phyloP scores from a whole-genome alignment of 345 rosid species.

The Combretum micranthum region DNA sequence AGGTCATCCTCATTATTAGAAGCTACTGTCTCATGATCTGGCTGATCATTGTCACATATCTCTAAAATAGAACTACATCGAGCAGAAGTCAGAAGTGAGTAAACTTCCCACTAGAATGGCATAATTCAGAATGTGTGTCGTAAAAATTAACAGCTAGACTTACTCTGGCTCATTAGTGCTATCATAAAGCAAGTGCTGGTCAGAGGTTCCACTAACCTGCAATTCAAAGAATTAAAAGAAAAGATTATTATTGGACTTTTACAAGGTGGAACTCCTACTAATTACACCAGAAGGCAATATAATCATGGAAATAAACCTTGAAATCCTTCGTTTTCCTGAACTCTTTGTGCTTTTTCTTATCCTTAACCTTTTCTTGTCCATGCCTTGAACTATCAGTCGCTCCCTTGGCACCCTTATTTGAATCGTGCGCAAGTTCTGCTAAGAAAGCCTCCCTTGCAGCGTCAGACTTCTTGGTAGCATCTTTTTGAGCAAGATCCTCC shows the following conservation, averaged over 20 bases:
- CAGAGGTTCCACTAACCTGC: slow-evolving; percentile 45
- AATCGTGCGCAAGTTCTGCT: slow-evolving; percentile 89
- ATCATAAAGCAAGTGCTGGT: slow-evolving; percentile 33
- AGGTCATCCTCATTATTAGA: slow-evolving; percentile 35
- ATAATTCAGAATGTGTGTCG: neutral
- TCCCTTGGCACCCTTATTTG: slow-evolving; percentile 57
- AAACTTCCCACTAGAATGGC: too few species aligned
- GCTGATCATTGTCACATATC: slow-evolving; percentile 44
- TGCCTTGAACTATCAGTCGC: slow-evolving; percentile 51
- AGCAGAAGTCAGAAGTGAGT: slow-evolving; percentile 5
- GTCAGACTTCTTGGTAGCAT: slow-evolving; percentile 94
- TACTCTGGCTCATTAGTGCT: slow-evolving; percentile 51
- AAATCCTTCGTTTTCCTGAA: slow-evolving; percentile 61
- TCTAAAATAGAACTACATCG: slow-evolving; percentile 50
- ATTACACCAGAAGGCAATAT: too few species aligned
- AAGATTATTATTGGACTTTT: slow-evolving; percentile 8
- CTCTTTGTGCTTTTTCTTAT: slow-evolving; percentile 74
- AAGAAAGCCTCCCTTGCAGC: slow-evolving; percentile 97
- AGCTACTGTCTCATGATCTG: slow-evolving; percentile 37
- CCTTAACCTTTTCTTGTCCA: slow-evolving; percentile 70
- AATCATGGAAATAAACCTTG: slow-evolving; percentile 39
- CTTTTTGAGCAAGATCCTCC: slow-evolving; percentile 90
- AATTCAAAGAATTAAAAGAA: slow-evolving; percentile 10
- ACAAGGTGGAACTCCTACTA: too few species aligned
- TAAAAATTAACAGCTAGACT: slow-evolving; percentile 11